Evolutionary conservation across 2,329 filamentous ascomycete species (phyloP).

Genomic region (Ophiostoma sp.): DNA sequence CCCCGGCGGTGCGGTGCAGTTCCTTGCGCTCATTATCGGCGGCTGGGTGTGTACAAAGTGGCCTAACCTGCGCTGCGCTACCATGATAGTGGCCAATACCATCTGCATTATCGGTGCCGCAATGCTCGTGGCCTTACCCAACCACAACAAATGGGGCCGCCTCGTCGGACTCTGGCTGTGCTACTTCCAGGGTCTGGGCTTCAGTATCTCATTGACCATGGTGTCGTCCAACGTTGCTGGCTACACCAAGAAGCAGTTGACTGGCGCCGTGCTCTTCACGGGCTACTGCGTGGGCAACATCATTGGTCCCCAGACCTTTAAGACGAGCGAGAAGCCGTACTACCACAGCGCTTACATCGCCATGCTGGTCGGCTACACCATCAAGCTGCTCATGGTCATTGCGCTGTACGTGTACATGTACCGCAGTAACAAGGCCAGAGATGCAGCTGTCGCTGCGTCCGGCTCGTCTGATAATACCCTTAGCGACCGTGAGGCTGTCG

Average conservation of each 20-base stretch:
- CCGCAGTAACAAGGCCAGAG: constrained; percentile 47
- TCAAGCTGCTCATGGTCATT: constrained; percentile 47
- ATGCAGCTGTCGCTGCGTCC: constrained; percentile 40
- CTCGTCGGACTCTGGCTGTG: constrained; percentile 51
- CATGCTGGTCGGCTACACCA: constrained; percentile 51
- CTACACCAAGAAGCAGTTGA: constrained; percentile 51
- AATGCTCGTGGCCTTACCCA: constrained; percentile 45
- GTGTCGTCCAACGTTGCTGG: constrained; percentile 49
- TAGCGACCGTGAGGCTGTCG: constrained; percentile 14
- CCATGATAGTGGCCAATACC: constrained; percentile 51
- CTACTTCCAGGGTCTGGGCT: constrained; percentile 33
- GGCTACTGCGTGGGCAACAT: constrained; percentile 53
- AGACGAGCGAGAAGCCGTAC: constrained; percentile 42
- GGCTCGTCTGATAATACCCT: constrained; percentile 25
- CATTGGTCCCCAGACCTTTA: constrained; percentile 50
- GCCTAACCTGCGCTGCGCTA: constrained; percentile 47
- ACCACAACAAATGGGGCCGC: constrained; percentile 47
- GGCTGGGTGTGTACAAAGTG: constrained; percentile 49
- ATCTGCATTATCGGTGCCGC: constrained; percentile 51
- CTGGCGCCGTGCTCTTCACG: constrained; percentile 45
- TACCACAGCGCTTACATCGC: constrained; percentile 48
- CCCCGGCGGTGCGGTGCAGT: constrained; percentile 53
- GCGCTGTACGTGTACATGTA: constrained; percentile 53
- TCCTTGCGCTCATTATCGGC: constrained; percentile 46
- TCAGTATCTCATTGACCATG: constrained; percentile 49